A percentile compares a stretch with the other conserved stretches of the same genome.
These are phyloP conservation scores for Hyphopichia pseudoburtonii DNA, from an alignment of 1,139 yeast species.

Conservation along the genomic window DNA sequence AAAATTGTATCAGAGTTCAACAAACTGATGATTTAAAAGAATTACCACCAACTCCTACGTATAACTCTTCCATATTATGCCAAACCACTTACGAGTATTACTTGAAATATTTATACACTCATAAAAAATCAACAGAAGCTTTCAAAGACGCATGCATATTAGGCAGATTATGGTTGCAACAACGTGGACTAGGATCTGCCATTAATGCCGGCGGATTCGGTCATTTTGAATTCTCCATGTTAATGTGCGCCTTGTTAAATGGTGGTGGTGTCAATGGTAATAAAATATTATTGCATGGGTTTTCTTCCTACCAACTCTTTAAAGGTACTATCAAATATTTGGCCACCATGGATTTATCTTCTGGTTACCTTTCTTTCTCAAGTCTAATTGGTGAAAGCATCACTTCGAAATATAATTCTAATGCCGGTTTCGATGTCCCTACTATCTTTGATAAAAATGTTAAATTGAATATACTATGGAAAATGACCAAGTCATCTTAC, in stretches of 20 bases:
- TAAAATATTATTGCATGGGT: slow-evolving; percentile 77
- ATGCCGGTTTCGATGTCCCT: slow-evolving; percentile 66
- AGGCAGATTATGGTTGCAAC: slow-evolving; percentile 87
- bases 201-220: slow-evolving; percentile 81
- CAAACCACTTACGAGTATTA: slow-evolving; percentile 69
- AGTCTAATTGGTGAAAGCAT: slow-evolving; percentile 53
- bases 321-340: slow-evolving; percentile 81
- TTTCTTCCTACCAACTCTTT: slow-evolving; percentile 88
- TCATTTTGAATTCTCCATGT: slow-evolving; percentile 80
- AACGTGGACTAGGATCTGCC: slow-evolving; percentile 73
- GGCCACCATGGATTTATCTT: slow-evolving; percentile 70
- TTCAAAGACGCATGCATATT: slow-evolving; percentile 85
- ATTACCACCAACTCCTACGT: slow-evolving; percentile 79
- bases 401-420: slow-evolving; percentile 49
- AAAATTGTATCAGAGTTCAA: slow-evolving; percentile 75
- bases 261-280: slow-evolving; percentile 84
- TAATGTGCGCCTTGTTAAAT: slow-evolving; percentile 76
- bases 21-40: slow-evolving; percentile 29
- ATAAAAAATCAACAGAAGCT: slow-evolving; percentile 75
- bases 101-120: slow-evolving; percentile 71
- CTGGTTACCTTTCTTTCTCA: slow-evolving; percentile 67
- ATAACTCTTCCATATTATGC: slow-evolving; percentile 76
- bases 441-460: slow-evolving; percentile 75
- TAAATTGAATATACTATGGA: slow-evolving; percentile 77
- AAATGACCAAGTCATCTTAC: slow-evolving; percentile 73